Evolutionary conservation across 2,329 filamentous ascomycete genomes (phyloP).

Genomic region (Scedosporium boydii): DNA sequence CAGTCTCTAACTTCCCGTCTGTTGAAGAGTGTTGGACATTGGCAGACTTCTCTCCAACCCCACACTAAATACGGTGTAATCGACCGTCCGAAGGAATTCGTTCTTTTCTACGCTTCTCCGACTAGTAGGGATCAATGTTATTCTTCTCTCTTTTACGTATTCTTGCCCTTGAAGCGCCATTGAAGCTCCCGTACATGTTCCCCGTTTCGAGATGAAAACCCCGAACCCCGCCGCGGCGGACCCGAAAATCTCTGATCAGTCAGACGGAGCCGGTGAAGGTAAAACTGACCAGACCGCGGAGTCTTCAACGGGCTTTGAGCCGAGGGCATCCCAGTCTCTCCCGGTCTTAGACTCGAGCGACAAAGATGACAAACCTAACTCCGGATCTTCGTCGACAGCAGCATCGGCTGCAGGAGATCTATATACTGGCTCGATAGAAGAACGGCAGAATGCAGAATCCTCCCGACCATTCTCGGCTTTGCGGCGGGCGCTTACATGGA

Average conservation of each 20-base stretch:
- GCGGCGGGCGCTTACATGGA: slow-evolving; percentile 36
- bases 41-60: too few species aligned
- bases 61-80: too few species aligned
- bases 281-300: not conserved
- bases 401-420: not conserved
- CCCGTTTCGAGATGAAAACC: not conserved
- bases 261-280: not conserved
- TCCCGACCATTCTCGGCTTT: not conserved
- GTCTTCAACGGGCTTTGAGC: not conserved
- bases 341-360: not conserved
- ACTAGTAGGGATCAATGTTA: too few species aligned
- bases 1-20: not conserved
- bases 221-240: not conserved
- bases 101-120: too few species aligned
- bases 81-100: too few species aligned
- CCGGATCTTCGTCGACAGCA: not conserved
- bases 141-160: too few species aligned
- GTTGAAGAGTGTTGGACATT: too few species aligned
- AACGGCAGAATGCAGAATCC: slow-evolving; percentile 25
- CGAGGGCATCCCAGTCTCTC: not conserved
- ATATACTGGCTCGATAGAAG: not conserved
- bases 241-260: not conserved
- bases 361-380: not conserved
- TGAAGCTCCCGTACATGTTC: not conserved
- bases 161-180: too few species aligned